phyloP scores from a whole-genome alignment of 139 green algal genomes.

The Microglena sp. region DNA sequence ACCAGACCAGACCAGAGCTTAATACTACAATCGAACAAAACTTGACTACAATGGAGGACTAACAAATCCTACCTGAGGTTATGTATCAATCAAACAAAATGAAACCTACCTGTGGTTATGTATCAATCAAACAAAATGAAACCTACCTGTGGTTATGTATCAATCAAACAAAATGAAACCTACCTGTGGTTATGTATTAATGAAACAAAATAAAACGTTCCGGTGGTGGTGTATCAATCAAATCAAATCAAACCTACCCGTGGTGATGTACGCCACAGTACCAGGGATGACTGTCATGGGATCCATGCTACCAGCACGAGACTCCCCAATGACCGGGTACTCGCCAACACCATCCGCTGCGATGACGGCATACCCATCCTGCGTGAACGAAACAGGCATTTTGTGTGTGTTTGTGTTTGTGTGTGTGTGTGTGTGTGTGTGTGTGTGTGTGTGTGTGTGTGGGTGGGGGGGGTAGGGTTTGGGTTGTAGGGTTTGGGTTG shows the following conservation, averaged over 20 bases:
- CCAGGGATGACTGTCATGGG: constrained; percentile 37
- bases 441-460: too few relatives aligned
- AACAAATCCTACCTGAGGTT: neutral
- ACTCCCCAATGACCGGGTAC: constrained; percentile 67
- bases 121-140: neutral
- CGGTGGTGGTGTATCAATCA: neutral
- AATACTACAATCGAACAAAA: too few relatives aligned
- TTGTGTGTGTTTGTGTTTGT: too few relatives aligned
- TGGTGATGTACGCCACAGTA: constrained; percentile 84
- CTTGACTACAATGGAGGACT: too few relatives aligned
- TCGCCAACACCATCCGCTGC: constrained; percentile 65
- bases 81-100: neutral
- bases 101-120: neutral
- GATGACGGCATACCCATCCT: constrained; percentile 92
- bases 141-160: neutral
- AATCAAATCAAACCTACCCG: constrained; percentile 36
- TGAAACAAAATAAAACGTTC: neutral
- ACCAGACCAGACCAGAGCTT: too few relatives aligned
- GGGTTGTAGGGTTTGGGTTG: neutral
- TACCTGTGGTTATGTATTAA: neutral
- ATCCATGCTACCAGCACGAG: constrained; percentile 51
- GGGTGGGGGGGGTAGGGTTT: neutral
- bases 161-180: neutral
- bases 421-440: too few relatives aligned
- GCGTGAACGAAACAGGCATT: neutral